These are phyloP conservation scores for Bromus sterilis DNA, from an alignment of 176 grass and related monocot species.

Conservation along the genomic window DNA sequence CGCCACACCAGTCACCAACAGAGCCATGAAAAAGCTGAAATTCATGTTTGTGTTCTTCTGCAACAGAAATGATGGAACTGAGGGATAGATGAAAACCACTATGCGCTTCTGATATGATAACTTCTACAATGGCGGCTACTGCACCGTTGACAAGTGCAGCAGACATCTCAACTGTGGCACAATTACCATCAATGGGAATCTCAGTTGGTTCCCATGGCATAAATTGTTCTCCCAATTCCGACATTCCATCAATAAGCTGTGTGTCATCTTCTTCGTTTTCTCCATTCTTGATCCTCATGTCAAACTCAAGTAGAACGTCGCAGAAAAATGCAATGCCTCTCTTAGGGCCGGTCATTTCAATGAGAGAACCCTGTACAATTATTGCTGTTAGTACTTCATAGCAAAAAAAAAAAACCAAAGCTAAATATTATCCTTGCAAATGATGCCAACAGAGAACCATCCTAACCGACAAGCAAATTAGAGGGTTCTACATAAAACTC, in stretches of 20 bases:
- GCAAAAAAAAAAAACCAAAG: background rate
- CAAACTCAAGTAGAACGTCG: background rate
- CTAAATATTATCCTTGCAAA: background rate
- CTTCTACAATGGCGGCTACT: background rate
- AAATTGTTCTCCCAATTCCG: background rate
- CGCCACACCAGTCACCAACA: background rate
- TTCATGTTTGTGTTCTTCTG: background rate
- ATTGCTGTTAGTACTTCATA: background rate
- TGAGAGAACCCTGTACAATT: background rate
- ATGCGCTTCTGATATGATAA: background rate
- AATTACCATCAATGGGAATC: background rate
- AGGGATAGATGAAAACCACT: background rate
- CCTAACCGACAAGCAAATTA: background rate
- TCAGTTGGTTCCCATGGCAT: background rate
- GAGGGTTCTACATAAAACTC: background rate
- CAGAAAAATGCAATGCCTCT: background rate
- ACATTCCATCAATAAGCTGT: background rate
- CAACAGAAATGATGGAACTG: background rate
- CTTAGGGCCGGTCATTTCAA: constrained; percentile 14
- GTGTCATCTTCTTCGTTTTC: background rate
- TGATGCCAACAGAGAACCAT: background rate
- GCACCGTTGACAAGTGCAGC: background rate
- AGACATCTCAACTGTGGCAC: background rate
- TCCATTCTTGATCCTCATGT: background rate
- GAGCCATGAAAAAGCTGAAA: background rate